Evolutionary conservation across 208 protist species (phyloP).

Genomic region (Giardia duodenalis): DNA sequence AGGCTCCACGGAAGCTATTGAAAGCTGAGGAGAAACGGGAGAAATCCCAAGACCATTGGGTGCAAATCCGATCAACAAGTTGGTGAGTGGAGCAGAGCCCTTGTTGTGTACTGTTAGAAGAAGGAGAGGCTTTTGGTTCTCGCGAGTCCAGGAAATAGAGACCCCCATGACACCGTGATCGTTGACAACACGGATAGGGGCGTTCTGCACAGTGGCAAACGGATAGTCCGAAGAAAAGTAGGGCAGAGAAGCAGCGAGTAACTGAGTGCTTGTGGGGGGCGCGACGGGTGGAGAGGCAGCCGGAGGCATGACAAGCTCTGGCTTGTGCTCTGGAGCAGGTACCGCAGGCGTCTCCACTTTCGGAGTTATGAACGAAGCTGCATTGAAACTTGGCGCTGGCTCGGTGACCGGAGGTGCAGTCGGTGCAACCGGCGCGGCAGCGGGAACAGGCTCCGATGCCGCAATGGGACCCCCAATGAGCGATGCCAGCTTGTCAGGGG

Average conservation of each 20-base stretch:
- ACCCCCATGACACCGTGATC: neutral
- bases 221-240: neutral
- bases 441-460: neutral
- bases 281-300: neutral
- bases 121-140: neutral
- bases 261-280: neutral
- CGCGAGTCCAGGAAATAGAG: neutral
- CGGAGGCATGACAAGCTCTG: neutral
- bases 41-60: neutral
- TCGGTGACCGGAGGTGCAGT: neutral
- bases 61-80: neutral
- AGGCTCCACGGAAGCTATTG: neutral
- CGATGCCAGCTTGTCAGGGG: neutral
- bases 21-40: neutral
- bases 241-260: too few species aligned
- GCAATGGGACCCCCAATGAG: neutral
- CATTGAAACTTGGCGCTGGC: neutral
- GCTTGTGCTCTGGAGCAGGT: too few species aligned
- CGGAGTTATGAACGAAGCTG: neutral
- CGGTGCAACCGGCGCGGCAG: neutral
- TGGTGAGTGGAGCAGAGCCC: neutral
- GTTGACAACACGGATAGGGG: neutral
- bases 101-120: neutral
- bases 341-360: neutral
- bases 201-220: neutral